These are phyloP conservation scores for Obba rivulosa DNA, from an alignment of 768 basidiomycete genomes.

Conservation along the genomic window DNA sequence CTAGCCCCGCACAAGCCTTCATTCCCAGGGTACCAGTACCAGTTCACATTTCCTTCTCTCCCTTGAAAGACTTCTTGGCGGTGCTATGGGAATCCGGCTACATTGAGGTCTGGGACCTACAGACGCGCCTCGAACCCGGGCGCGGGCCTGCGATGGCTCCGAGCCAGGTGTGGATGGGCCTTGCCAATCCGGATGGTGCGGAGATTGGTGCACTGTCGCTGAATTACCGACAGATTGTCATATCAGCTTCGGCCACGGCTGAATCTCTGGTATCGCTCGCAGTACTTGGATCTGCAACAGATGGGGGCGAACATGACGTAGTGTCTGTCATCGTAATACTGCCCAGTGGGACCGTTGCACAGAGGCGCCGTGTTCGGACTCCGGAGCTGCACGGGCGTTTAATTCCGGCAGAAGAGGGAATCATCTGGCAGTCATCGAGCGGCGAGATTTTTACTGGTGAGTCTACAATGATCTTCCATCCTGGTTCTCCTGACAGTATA, in stretches of 20 bases:
- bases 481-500: no score
- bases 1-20: conserved; percentile 26
- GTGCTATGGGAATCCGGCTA: conserved; percentile 67
- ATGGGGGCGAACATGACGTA: conserved; percentile 16
- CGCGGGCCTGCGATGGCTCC: conserved; percentile 59
- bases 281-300: conserved; percentile 35
- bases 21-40: conserved; percentile 51
- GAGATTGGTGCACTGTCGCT: not conserved
- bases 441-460: conserved; percentile 41
- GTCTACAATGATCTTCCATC: no score
- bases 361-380: conserved; percentile 7
- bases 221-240: conserved; percentile 7
- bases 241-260: conserved; percentile 5
- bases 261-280: conserved; percentile 23
- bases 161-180: conserved; percentile 28
- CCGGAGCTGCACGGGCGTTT: conserved; percentile 42
- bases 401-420: conserved; percentile 23
- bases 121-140: conserved; percentile 55
- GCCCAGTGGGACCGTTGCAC: not conserved
- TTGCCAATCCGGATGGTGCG: not conserved
- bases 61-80: conserved; percentile 51
- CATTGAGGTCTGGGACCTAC: conserved; percentile 65
- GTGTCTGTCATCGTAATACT: conserved; percentile 8
- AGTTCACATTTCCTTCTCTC: conserved; percentile 60
- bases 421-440: conserved; percentile 38